Evolutionary conservation across 305 asterid species (phyloP).

Genomic region (Fraxinus xanthoxyloides): DNA sequence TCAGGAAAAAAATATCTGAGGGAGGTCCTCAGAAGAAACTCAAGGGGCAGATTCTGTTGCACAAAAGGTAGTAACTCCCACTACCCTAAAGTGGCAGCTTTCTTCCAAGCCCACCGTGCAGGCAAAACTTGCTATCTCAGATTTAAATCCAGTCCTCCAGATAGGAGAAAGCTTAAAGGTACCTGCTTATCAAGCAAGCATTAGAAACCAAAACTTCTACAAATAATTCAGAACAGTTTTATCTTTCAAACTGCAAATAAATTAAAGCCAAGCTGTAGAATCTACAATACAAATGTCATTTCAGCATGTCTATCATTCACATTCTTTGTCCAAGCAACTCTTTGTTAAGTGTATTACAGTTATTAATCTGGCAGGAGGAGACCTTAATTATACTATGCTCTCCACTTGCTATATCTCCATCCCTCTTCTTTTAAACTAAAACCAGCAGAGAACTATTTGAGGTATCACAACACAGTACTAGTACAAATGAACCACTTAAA

Average conservation of each 20-base stretch:
- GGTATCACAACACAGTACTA: background rate
- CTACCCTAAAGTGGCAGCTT: constrained; percentile 20
- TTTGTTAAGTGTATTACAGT: background rate
- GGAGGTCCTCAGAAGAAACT: constrained; percentile 25
- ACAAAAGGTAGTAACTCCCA: background rate
- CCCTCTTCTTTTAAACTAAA: constrained; percentile 23
- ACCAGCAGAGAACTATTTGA: constrained; percentile 5
- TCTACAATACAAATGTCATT: background rate
- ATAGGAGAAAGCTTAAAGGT: constrained; percentile 13
- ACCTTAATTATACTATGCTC: background rate
- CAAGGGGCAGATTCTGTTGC: constrained; percentile 17
- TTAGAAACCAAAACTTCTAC: constrained; percentile 23
- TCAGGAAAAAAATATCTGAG: background rate
- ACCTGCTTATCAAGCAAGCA: constrained; percentile 42
- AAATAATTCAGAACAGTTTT: background rate
- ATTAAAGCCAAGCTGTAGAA: background rate
- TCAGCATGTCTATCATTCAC: constrained; percentile 3
- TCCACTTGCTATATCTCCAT: constrained; percentile 1
- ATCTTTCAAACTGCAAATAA: background rate
- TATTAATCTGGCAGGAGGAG: constrained; percentile 3
- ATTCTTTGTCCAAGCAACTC: background rate
- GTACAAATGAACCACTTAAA: background rate
- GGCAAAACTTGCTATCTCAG: constrained; percentile 14
- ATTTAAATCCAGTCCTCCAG: constrained; percentile 19
- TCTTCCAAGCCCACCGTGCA: constrained; percentile 14